Evolutionary conservation across 2,329 filamentous ascomycete genomes (phyloP), one percentile per base, ranked within the genome.

Genomic region (Hypoxylon rubiginosum): DNA sequence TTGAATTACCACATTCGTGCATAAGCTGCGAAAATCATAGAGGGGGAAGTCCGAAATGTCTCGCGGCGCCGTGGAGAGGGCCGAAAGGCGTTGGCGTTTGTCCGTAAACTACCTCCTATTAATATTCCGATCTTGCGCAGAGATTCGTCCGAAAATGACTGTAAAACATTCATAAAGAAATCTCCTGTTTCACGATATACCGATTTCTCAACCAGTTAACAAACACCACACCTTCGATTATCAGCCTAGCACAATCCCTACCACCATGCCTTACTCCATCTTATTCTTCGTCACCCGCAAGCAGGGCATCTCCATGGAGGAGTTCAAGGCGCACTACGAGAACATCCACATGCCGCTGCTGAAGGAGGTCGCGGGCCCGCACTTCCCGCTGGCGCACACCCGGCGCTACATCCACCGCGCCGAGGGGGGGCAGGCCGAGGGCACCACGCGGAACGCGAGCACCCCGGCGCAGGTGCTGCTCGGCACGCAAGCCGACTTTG

Each of bases 321-420:
- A 70, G n/a, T 74, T 73, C 63, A 67, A 68, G 24, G 41, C 56
- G 1, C 64, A 71, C 36, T 71, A 70, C 43, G 72, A 73, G 19
- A 53, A 26, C 36, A 46, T 10, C 1, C 71, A 71, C 17, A 51
- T 74, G 9, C 68, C 68, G 21, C 54, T 72, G 2, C 26, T 73
- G 0, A 64, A 58, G 48, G 57, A 70, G 17, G 39, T 71, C 19
- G 52, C 71, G 1, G 70, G 69, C 17, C 43, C 58, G 28, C 41
- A 41, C 24, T 71, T 74, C 55, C 71, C 71, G 9, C 45, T 66
- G 19, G 60, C 69, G n/a, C 71, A 73, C 65, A 73, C 65, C 8
- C 62, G 71, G 11, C 68, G 64, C 53, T 74, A 71, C 56, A 52
- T 71, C 36, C 59, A 68, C 30, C 71, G 66, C 24, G 34, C 67